phyloP scores from a whole-genome alignment of 352 stramenopile genomes.

The Pythium coloratum region DNA sequence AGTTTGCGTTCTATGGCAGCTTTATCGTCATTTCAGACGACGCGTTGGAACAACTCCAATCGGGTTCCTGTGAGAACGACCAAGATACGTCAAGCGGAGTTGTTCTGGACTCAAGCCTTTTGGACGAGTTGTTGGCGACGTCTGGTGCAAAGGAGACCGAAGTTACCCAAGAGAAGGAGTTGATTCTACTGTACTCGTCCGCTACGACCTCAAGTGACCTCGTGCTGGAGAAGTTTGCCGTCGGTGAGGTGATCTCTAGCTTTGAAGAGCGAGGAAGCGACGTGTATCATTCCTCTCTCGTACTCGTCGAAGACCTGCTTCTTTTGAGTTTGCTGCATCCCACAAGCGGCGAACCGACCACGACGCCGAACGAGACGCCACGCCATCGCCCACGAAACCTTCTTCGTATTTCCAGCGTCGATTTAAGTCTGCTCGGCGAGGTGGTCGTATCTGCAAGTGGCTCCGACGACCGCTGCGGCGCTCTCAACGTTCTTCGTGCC shows the following conservation, averaged over 20 bases:
- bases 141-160: not conserved
- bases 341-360: slow-evolving; percentile 13
- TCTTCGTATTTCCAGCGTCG: slow-evolving; percentile 28
- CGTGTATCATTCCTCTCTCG: slow-evolving; percentile 50
- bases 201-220: slow-evolving; percentile 11
- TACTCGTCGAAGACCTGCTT: slow-evolving; percentile 41
- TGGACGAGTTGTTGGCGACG: slow-evolving; percentile 4
- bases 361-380: slow-evolving; percentile 6
- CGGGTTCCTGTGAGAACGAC: slow-evolving; percentile 7
- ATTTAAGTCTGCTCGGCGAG: slow-evolving; percentile 11
- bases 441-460: slow-evolving; percentile 19
- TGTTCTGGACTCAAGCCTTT: slow-evolving; percentile 13
- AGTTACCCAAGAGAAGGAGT: not conserved
- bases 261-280: slow-evolving; percentile 33
- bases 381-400: slow-evolving; percentile 27
- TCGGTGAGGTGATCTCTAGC: slow-evolving; percentile 30
- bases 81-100: slow-evolving; percentile 12
- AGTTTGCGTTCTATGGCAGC: slow-evolving; percentile 57
- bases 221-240: slow-evolving; percentile 25
- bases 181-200: slow-evolving; percentile 28
- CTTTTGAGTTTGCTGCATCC: slow-evolving; percentile 50
- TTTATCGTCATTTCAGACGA: slow-evolving; percentile 42
- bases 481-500: slow-evolving; percentile 1
- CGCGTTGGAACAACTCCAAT: slow-evolving; percentile 31
- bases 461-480: not conserved